Evolutionary conservation across 2,329 filamentous ascomycete genomes (phyloP).

Genomic region (Claviceps fusiformis): DNA sequence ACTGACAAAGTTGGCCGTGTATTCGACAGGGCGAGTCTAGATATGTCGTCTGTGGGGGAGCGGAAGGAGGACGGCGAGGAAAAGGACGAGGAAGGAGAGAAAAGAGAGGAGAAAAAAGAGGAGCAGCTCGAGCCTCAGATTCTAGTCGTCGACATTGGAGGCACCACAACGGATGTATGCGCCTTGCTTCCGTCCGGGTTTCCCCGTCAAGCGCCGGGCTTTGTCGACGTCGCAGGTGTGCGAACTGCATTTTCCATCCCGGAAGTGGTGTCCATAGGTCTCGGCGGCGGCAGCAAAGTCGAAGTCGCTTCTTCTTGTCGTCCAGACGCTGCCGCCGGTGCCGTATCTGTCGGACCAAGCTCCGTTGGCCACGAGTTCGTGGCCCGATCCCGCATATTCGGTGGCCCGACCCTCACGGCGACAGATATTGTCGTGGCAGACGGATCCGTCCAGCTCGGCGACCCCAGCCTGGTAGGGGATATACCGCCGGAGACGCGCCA

Average conservation of each 20-base stretch:
- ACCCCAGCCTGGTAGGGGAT: constrained; percentile 15
- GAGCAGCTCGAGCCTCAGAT: constrained; percentile 16
- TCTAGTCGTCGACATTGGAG: constrained; percentile 45
- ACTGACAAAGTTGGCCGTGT: neutral
- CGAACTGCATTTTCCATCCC: constrained; percentile 46
- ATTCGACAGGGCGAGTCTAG: neutral
- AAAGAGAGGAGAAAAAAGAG: neutral
- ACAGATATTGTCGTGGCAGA: constrained; percentile 35
- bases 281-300: constrained; percentile 37
- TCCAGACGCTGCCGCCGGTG: constrained; percentile 3
- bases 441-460: constrained; percentile 18
- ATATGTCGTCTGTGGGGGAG: neutral
- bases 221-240: constrained; percentile 43
- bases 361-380: constrained; percentile 40
- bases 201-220: constrained; percentile 44
- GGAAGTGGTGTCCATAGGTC: constrained; percentile 39
- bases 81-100: neutral
- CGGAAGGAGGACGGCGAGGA: neutral
- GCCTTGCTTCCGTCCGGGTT: constrained; percentile 44
- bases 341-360: constrained; percentile 37
- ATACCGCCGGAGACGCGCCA: constrained; percentile 12
- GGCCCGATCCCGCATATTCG: constrained; percentile 35
- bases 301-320: constrained; percentile 12
- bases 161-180: constrained; percentile 48
- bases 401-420: constrained; percentile 37